Evolutionary conservation across 2,329 filamentous ascomycete genomes (phyloP), one percentile per base, ranked within the genome.

Genomic region (Fusarium lateritium): DNA sequence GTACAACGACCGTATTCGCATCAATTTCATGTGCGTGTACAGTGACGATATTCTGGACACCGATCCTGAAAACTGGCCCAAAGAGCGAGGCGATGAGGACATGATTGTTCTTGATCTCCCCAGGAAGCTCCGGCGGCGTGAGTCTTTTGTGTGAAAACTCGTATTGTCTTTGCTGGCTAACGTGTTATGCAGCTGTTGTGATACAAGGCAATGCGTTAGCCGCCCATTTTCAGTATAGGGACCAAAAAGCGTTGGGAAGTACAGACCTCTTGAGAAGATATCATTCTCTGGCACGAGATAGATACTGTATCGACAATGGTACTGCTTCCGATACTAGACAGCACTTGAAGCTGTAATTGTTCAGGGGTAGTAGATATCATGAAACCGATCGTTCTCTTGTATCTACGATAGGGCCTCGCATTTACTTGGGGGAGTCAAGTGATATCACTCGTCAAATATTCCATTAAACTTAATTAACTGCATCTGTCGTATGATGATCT

Each of bases 21-120:
- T 71, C 55, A 71, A 71, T 5, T 71, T 71, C 10, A 71, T 71
- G 61, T 69, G 61, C 14, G 6, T 71, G 5, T 69, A 71, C 2
- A 57, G 53, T 10, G 62, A 71, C 17, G 69, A 71, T 15, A 56
- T 71, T 8, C 44, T 71, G 1, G 44, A 71, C 15, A 67, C 57
- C 0, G 61, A 60, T 17, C 60, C 60, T 3, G 62, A 58, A 2
- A 65, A 52, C 8, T 65, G 62, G 60, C 45, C 60, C 5, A 7
- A 38, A 1, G 21, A 26, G 1, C 31, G 31, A 28, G 62, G 62
- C 2, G 62, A 65, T 2, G 60, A 65, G 19, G 62, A 65, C 4
- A 65, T 65, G 62, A 42, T 65, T 10, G 62, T 69, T 2, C 52
- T 69, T 2, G 57, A 71, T 22, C 52, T 71, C 5, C 69, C 69